These are phyloP conservation scores for Aspergillus ruber DNA, from an alignment of 2,329 filamentous ascomycete genomes.

Conservation along the genomic window DNA sequence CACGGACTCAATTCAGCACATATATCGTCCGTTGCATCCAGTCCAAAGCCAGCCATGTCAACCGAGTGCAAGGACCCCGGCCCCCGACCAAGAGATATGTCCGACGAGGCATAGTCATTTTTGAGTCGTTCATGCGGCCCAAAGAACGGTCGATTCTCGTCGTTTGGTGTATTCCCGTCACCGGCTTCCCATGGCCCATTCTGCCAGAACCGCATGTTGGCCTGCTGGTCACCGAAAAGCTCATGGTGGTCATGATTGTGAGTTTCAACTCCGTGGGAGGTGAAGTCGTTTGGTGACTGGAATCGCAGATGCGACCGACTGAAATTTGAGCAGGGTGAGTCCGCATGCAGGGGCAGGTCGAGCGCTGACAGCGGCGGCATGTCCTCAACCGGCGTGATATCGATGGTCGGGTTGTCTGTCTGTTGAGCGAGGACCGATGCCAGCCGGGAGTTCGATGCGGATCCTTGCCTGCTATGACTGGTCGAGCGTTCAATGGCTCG, in stretches of 20 bases:
- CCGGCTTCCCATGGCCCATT: slow-evolving; percentile 37
- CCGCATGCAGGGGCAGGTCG: slow-evolving; percentile 34
- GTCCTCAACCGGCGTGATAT: slow-evolving; percentile 36
- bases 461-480: slow-evolving; percentile 32
- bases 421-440: slow-evolving; percentile 34
- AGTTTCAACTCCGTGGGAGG: slow-evolving; percentile 27
- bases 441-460: slow-evolving; percentile 32
- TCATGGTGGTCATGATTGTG: slow-evolving; percentile 39
- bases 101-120: slow-evolving; percentile 39
- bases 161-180: slow-evolving; percentile 38
- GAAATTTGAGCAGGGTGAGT: slow-evolving; percentile 39
- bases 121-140: slow-evolving; percentile 38
- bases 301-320: slow-evolving; percentile 37
- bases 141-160: slow-evolving; percentile 38
- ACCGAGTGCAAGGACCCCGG: slow-evolving; percentile 40
- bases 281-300: slow-evolving; percentile 37
- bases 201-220: slow-evolving; percentile 40
- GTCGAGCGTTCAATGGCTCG: slow-evolving; percentile 31
- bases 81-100: slow-evolving; percentile 37
- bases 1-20: slow-evolving; percentile 33
- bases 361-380: slow-evolving; percentile 31
- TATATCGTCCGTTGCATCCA: slow-evolving; percentile 34
- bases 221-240: slow-evolving; percentile 40
- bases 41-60: slow-evolving; percentile 40
- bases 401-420: slow-evolving; percentile 35